Evolutionary conservation across 2,329 filamentous ascomycete genomes (phyloP), one percentile per base, ranked within the genome.

Genomic region (Cercospora sp.): DNA sequence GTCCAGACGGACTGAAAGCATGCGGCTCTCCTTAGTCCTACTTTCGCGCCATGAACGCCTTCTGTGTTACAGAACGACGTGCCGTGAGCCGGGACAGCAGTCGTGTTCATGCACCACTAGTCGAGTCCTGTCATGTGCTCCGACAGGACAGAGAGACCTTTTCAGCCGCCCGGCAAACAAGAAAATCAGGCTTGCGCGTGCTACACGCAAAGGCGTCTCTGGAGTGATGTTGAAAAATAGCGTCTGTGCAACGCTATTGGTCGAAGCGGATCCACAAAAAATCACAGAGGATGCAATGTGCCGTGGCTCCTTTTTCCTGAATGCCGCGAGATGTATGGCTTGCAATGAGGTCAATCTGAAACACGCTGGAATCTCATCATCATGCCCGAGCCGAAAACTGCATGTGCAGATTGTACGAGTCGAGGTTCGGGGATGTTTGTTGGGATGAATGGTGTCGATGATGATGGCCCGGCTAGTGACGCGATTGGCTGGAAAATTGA

Each of bases 61-160:
- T 64, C 20, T 42, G 30, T 55, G 30, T 45, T 20, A 51, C 51
- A 57, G 12, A 18, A 64, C 20, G 33, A 57, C 51, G 51, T 57
- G 62, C 62, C 62, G 62, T 57, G 62, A 58, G 62, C 48, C 62
- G 62, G 48, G 20, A 20, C 51, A 64, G 62, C 62, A 64, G 20
- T 36, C 31, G 5, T 26, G 28, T 23, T 64, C 31, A 28, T 64
- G 62, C 62, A 64, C 20, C 28, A 51, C 62, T 57, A 64, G 48
- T 64, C 62, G 33, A 45, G 39, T 51, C 23, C 23, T 62, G 60
- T 45, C 36, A 51, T 61, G 33, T 36, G 36, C 33, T 8, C 60
- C 36, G 36, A 45, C 60, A 51, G 45, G 31, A 20, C 4, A 31
- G 18, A 20, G n/a, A 13, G 13, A 20, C 30, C 16, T 26, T 53